phyloP scores from a whole-genome alignment of 1,139 yeast genomes.

The Geotrichum fermentans region DNA sequence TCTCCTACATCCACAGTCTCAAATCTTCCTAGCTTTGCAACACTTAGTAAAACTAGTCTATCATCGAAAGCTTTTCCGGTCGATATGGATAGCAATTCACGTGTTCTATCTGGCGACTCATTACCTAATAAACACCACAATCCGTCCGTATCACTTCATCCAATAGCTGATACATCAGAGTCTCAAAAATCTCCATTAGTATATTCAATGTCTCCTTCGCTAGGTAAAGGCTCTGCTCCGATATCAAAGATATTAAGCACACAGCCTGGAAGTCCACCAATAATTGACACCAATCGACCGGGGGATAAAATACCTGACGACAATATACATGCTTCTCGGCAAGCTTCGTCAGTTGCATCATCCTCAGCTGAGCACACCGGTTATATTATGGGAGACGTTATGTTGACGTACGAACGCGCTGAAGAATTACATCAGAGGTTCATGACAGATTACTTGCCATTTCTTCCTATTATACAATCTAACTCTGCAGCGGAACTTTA shows the following conservation, averaged over 20 bases:
- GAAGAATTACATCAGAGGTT: conserved; percentile 65
- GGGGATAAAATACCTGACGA: conserved; percentile 18
- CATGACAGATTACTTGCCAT: conserved; percentile 63
- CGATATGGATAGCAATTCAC: conserved; percentile 13
- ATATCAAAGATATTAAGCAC: conserved; percentile 2
- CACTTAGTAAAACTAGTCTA: no score
- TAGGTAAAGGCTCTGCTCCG: conserved; percentile 1
- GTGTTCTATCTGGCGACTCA: conserved; percentile 15
- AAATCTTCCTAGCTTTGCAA: no score
- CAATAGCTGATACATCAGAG: neutral
- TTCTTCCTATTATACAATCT: conserved; percentile 70
- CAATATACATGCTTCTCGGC: conserved; percentile 14
- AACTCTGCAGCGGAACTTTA: conserved; percentile 70
- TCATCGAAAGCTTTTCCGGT: neutral
- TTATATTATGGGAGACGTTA: conserved; percentile 72
- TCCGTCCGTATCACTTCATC: neutral
- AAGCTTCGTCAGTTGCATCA: conserved; percentile 6
- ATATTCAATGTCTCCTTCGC: neutral
- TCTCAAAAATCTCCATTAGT: neutral
- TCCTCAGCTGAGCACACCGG: conserved; percentile 7
- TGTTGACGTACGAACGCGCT: conserved; percentile 61
- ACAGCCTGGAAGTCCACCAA: neutral
- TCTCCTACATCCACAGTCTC: neutral
- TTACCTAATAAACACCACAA: conserved; percentile 10
- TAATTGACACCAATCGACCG: conserved; percentile 16